These are phyloP conservation scores for Diaporthe aspalathi DNA, from an alignment of 2,329 filamentous ascomycete genomes.

Conservation along the genomic window DNA sequence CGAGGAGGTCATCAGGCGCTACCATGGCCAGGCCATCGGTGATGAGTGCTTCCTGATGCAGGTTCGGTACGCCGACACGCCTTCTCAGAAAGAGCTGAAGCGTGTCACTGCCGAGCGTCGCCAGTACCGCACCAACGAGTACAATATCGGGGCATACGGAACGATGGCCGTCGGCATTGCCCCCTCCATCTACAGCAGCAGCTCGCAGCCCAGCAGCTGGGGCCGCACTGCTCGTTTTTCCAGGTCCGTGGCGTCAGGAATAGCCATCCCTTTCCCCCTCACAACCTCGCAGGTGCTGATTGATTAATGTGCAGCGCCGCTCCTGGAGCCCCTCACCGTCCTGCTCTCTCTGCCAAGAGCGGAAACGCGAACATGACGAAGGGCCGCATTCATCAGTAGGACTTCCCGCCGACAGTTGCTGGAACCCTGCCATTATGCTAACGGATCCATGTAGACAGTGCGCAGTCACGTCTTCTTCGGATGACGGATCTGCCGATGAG, in stretches of 20 bases:
- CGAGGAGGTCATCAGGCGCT: slow-evolving; percentile 87
- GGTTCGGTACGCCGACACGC: slow-evolving; percentile 96
- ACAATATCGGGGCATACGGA: slow-evolving; percentile 80
- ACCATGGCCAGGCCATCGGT: slow-evolving; percentile 81
- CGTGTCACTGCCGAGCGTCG: slow-evolving; percentile 94
- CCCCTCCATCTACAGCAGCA: slow-evolving; percentile 58
- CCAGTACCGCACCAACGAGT: slow-evolving; percentile 96
- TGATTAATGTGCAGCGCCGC: slow-evolving; percentile 36
- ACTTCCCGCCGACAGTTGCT: slow-evolving; percentile 41
- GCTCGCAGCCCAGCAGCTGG: slow-evolving; percentile 50
- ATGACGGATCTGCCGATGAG: slow-evolving; percentile 61
- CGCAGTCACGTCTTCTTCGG: slow-evolving; percentile 56
- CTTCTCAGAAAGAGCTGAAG: slow-evolving; percentile 96
- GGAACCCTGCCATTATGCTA: slow-evolving; percentile 43
- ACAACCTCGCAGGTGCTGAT: slow-evolving; percentile 34
- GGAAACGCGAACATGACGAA: slow-evolving; percentile 36
- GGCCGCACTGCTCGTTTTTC: slow-evolving; percentile 47
- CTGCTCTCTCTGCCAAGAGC: slow-evolving; percentile 39
- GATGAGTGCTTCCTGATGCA: slow-evolving; percentile 87
- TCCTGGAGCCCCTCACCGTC: slow-evolving; percentile 37
- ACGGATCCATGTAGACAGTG: slow-evolving; percentile 50
- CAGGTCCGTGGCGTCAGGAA: slow-evolving; percentile 41
- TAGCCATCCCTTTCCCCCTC: neutral
- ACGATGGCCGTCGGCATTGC: slow-evolving; percentile 70
- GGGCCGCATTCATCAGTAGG: slow-evolving; percentile 40